Base-by-base conservation (phyloP, 768 basidiomycete species). In the Amanita thiersii region DNA sequence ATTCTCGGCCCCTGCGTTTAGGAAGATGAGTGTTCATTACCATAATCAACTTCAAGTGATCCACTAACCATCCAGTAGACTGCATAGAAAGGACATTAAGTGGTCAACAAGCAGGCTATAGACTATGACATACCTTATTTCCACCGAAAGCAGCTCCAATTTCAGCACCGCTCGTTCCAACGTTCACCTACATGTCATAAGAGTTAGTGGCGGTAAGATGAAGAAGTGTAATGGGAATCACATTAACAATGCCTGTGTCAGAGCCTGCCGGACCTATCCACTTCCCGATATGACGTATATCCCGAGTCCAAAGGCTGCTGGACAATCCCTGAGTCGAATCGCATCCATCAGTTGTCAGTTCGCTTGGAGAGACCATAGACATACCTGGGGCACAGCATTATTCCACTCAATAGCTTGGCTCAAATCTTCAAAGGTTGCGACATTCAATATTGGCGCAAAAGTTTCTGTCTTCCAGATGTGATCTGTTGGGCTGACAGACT, bases 241-340 rank as follows among this genome's bases (percentile, higher is more conserved):
- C 89, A 62, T 93, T 92, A 46, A 92, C 88, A 50, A 93, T 96
- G 5, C 94, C 94, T 29, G 85, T 70, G 58, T 97, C 94, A 18
- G 83, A 86, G 21, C 93, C 93, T 45, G 72, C 70, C 29, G 91
- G 85, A 9, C 92, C 90, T 49, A 94, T 81, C 89, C 91, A 96
- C 63, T 79, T 86, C 39, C 93, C 90, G 40, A 96, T 65, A 51
- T 83, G 81, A 46, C 84, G 69, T 37, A 97, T 53, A 53, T 89
- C 84, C 29, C 78, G 76, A 38, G 93, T 93, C 86, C 93, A 97
- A 1, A 96, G 67, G 46, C 86, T 86, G 54, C 87, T 89, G 32
- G 87, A 90, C 44, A 94, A 63, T n/a, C 91, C 91, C 73, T 81
- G 53, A 32, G 25, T 24, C 21, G 28, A 37, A 56, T 44, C 36